These are phyloP conservation scores for Paspalum notatum DNA, from an alignment of 176 grass and related monocot species.

Conservation along the genomic window DNA sequence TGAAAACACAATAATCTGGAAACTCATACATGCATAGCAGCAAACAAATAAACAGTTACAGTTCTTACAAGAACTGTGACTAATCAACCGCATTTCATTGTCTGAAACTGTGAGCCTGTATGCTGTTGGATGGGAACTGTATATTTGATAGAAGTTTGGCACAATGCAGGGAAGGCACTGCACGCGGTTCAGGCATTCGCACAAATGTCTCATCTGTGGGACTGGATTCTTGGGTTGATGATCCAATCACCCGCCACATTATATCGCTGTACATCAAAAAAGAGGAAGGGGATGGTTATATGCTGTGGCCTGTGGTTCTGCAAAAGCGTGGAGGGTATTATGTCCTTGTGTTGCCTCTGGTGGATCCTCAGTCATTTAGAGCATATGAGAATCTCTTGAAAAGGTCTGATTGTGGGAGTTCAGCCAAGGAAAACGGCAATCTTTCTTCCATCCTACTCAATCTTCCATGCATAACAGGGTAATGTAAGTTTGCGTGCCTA, in stretches of 20 bases:
- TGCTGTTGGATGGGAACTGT: neutral
- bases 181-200: conserved; percentile 70
- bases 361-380: conserved; percentile 68
- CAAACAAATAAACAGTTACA: neutral
- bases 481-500: conserved; percentile 78
- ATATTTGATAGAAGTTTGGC: neutral
- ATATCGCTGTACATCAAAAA: conserved; percentile 61
- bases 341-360: conserved; percentile 73
- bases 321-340: conserved; percentile 75
- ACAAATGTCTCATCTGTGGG: conserved; percentile 55
- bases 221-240: conserved; percentile 91
- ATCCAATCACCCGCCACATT: conserved; percentile 82
- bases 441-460: conserved; percentile 83
- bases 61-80: neutral
- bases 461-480: conserved; percentile 99
- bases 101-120: neutral
- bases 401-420: conserved; percentile 76
- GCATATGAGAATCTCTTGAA: conserved; percentile 63
- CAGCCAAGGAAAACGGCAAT: conserved; percentile 59
- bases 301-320: conserved; percentile 84
- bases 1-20: neutral
- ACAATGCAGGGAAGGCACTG: conserved; percentile 76
- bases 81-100: neutral
- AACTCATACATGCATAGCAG: neutral
- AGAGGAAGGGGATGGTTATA: conserved; percentile 53